Percentiles rank a stretch among this genome's conserved stretches.
Conservation (phyloP, 495 filamentous ascomycete species). For the Letharia columbiana region DNA sequence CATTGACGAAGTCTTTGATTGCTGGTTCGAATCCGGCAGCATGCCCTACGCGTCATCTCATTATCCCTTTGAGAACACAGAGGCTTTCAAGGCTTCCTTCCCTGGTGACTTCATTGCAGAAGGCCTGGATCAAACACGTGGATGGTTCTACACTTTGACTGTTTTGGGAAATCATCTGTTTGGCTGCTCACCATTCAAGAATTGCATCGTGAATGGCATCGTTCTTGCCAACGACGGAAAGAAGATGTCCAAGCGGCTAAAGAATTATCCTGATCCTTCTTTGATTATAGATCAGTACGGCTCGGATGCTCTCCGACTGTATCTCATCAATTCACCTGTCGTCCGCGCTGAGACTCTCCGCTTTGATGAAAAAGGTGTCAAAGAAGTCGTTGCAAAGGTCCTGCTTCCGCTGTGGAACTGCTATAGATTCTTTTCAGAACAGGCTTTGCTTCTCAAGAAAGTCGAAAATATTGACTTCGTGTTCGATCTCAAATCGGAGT, state of each 20-base stretch:
- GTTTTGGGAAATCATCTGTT: constrained; percentile 90
- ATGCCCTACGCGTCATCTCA: constrained; percentile 95
- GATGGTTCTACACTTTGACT: constrained; percentile 94
- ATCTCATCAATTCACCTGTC: constrained; percentile 95
- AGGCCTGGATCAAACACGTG: constrained; percentile 87
- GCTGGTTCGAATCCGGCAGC: constrained; percentile 90
- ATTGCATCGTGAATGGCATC: constrained; percentile 95
- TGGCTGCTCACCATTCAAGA: constrained; percentile 83
- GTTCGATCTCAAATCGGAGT: constrained; percentile 68
- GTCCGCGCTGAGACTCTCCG: constrained; percentile 85
- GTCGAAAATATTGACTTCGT: constrained; percentile 66
- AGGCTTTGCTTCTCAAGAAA: constrained; percentile 89
- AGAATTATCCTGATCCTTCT: constrained; percentile 92
- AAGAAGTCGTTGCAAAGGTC: constrained; percentile 92
- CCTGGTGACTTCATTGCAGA: constrained; percentile 97
- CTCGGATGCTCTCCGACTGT: constrained; percentile 86
- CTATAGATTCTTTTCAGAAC: constrained; percentile 96
- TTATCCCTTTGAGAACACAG: constrained; percentile 90
- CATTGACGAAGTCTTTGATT: constrained; percentile 91
- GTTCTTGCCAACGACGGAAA: constrained; percentile 94
- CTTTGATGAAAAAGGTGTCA: constrained; percentile 90
- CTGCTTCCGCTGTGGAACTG: constrained; percentile 94
- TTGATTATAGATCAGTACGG: constrained; percentile 83
- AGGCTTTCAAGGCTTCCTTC: constrained; percentile 73
- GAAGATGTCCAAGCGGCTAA: constrained; percentile 97